phyloP scores from a whole-genome alignment of 495 filamentous ascomycete genomes.

The Penicillium lagena region DNA sequence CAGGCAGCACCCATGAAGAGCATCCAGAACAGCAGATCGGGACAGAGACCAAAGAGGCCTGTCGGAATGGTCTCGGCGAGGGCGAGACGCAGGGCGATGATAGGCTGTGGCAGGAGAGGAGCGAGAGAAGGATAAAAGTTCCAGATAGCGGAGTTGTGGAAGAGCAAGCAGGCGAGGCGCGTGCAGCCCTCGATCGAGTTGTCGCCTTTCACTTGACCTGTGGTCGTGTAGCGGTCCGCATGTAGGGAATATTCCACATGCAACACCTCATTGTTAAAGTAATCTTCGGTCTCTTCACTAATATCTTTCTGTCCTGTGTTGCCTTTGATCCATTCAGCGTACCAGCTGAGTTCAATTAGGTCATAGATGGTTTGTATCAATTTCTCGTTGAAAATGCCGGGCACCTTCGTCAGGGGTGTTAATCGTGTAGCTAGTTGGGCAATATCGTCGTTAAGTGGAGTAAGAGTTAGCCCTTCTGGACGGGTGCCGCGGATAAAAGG shows the following conservation, averaged over 20 bases:
- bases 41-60: slow-evolving; percentile 30
- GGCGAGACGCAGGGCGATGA: slow-evolving; percentile 30
- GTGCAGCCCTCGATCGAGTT: slow-evolving; percentile 38
- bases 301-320: slow-evolving; percentile 25
- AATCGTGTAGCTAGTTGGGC: slow-evolving; percentile 29
- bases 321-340: slow-evolving; percentile 37
- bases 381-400: slow-evolving; percentile 31
- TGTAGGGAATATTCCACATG: slow-evolving; percentile 38
- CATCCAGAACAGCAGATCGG: slow-evolving; percentile 35
- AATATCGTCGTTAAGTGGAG: slow-evolving; percentile 30
- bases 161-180: slow-evolving; percentile 36
- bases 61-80: slow-evolving; percentile 30
- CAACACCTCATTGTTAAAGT: slow-evolving; percentile 42
- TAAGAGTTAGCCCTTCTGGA: slow-evolving; percentile 27
- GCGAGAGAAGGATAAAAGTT: slow-evolving; percentile 37
- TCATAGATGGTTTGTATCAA: slow-evolving; percentile 32
- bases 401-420: slow-evolving; percentile 28
- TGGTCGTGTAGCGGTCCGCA: slow-evolving; percentile 49
- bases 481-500: slow-evolving; percentile 35
- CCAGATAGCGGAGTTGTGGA: slow-evolving; percentile 43
- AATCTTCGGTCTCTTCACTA: slow-evolving; percentile 35
- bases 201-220: slow-evolving; percentile 53
- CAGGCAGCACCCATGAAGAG: slow-evolving; percentile 35
- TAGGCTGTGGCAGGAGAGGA: slow-evolving; percentile 33
- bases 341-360: slow-evolving; percentile 34